Evolutionary conservation across 169 alveolate species (phyloP).

Genomic region (Plasmodium knowlesi): DNA sequence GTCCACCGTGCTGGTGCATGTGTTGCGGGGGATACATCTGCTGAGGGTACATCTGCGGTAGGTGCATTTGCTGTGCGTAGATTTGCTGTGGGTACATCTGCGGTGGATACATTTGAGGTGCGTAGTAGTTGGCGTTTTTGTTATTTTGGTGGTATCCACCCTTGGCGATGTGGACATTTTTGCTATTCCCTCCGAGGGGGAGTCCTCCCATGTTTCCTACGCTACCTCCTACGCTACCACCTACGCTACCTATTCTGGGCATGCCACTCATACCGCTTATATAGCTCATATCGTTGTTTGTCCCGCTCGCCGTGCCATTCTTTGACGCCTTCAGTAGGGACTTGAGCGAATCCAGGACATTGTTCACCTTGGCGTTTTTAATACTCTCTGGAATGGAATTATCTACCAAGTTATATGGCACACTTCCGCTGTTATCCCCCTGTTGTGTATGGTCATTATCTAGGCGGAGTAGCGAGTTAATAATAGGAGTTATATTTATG

Average conservation of each 20-base stretch:
- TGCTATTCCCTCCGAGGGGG: not conserved
- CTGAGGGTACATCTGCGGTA: too few species aligned
- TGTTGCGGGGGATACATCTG: constrained; percentile 9
- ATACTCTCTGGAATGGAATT: constrained; percentile 34
- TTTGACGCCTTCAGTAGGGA: constrained; percentile 53
- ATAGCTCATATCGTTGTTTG: too few species aligned
- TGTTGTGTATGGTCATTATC: constrained; percentile 26
- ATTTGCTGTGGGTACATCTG: too few species aligned
- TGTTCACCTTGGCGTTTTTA: constrained; percentile 65
- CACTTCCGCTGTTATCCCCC: not conserved
- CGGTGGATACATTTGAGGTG: constrained; percentile 18
- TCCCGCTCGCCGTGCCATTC: not conserved
- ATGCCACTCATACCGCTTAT: not conserved
- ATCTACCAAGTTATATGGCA: not conserved
- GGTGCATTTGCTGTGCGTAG: too few species aligned
- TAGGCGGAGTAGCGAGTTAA: constrained; percentile 39
- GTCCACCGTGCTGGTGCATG: not conserved
- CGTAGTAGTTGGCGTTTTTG: constrained; percentile 21
- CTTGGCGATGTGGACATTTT: not conserved
- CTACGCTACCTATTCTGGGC: not conserved
- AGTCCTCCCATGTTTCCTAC: not conserved
- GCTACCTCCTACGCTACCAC: too few species aligned
- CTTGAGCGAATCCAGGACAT: constrained; percentile 60
- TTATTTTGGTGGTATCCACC: not conserved
- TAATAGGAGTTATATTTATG: constrained; percentile 62